These are phyloP conservation scores for Yamagishiella unicocca DNA, from an alignment of 139 green algal genomes.

Conservation along the genomic window DNA sequence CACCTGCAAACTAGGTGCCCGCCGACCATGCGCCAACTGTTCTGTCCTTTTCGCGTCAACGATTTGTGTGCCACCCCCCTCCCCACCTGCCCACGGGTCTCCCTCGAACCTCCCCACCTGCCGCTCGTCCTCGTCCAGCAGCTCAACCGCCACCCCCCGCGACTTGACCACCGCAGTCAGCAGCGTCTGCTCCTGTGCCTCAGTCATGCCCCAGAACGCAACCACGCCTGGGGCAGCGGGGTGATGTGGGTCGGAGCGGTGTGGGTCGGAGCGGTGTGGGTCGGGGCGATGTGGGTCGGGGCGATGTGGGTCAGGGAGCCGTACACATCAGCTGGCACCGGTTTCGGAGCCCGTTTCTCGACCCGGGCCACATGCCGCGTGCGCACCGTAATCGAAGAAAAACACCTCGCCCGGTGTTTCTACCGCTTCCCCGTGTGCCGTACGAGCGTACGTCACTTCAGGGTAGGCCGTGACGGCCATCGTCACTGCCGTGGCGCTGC, in stretches of 20 bases:
- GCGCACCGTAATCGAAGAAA: constrained; percentile 57
- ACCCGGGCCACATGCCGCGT: too few relatives aligned
- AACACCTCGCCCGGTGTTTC: constrained; percentile 50
- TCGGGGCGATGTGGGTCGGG: too few relatives aligned
- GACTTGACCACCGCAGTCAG: constrained; percentile 19
- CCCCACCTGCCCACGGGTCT: not conserved
- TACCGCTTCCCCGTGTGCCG: constrained; percentile 17
- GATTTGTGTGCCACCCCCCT: too few relatives aligned
- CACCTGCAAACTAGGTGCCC: too few relatives aligned
- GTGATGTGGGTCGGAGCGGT: not conserved
- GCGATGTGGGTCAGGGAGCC: too few relatives aligned
- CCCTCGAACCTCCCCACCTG: constrained; percentile 5
- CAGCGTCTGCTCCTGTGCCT: constrained; percentile 47
- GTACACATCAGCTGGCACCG: too few relatives aligned
- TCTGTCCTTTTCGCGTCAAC: too few relatives aligned
- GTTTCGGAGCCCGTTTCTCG: too few relatives aligned
- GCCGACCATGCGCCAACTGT: too few relatives aligned
- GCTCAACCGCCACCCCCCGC: constrained; percentile 26
- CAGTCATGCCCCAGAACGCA: constrained; percentile 54
- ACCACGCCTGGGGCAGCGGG: constrained; percentile 23
- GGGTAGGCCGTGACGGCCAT: constrained; percentile 23
- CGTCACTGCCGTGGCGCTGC: not conserved
- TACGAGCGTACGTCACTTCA: constrained; percentile 40
- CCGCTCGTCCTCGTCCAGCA: constrained; percentile 38
- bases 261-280: not conserved